A percentile compares a stretch with the other conserved stretches of the same genome.
Evolutionary conservation across 2,329 filamentous ascomycete genomes (phyloP).

Genomic region (Pyricularia sp.): DNA sequence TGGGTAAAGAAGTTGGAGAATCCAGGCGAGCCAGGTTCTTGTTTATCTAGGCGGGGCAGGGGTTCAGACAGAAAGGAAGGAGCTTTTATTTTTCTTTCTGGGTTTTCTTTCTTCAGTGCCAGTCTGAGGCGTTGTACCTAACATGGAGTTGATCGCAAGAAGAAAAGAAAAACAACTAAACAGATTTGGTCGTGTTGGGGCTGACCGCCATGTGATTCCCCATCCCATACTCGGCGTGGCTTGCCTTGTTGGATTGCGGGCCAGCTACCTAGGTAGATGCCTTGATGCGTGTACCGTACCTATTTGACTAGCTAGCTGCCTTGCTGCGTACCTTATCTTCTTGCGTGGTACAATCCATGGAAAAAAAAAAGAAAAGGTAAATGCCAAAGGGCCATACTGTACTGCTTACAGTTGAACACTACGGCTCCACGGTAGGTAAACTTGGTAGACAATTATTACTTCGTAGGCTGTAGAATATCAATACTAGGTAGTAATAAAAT

Average conservation of each 20-base stretch:
- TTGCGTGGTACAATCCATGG: too few relatives aligned
- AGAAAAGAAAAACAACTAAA: neutral
- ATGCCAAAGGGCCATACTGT: too few relatives aligned
- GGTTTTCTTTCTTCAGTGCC: neutral
- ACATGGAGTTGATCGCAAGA: neutral
- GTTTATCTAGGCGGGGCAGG: neutral
- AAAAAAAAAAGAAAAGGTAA: too few relatives aligned
- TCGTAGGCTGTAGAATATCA: too few relatives aligned
- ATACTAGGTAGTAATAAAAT: neutral
- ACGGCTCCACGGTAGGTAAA: too few relatives aligned
- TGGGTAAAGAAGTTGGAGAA: neutral
- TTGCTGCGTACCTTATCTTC: too few relatives aligned
- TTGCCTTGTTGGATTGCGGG: neutral
- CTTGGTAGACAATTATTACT: too few relatives aligned
- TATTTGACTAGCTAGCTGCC: neutral
- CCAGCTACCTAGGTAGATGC: neutral
- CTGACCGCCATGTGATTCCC: neutral
- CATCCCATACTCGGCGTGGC: neutral
- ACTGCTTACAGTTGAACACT: too few relatives aligned
- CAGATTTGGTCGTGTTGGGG: neutral
- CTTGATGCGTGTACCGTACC: neutral
- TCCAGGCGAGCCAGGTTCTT: too few relatives aligned
- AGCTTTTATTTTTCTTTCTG: neutral
- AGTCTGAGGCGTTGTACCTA: neutral
- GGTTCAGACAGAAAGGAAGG: neutral